These are phyloP conservation scores for Hygrophoropsis aurantiaca DNA, from an alignment of 768 basidiomycete species.

Conservation along the genomic window DNA sequence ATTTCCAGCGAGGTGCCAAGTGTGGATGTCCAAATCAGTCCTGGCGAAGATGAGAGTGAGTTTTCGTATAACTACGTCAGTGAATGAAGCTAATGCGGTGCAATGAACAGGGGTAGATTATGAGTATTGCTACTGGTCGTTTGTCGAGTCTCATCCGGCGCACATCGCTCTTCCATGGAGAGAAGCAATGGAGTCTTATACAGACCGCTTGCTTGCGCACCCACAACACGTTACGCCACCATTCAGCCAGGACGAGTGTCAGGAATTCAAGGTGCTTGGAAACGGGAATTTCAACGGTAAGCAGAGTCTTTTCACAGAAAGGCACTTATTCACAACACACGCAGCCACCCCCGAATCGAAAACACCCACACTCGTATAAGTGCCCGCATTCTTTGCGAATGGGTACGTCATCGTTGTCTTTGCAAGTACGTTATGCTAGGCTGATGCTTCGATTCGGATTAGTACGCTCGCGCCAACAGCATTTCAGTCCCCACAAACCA, in stretches of 20 bases:
- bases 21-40: constrained; percentile 20
- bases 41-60: constrained; percentile 44
- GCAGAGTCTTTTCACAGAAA: not conserved
- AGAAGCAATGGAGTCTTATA: constrained; percentile 82
- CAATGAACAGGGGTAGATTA: constrained; percentile 60
- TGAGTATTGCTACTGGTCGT: constrained; percentile 82
- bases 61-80: not conserved
- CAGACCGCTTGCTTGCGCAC: constrained; percentile 71
- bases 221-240: constrained; percentile 58
- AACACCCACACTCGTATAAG: constrained; percentile 61
- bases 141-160: constrained; percentile 76
- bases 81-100: not conserved
- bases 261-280: constrained; percentile 62
- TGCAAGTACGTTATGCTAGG: not conserved
- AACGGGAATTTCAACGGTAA: constrained; percentile 15
- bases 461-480: constrained; percentile 68
- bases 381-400: constrained; percentile 68
- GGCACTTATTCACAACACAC: too few relatives aligned
- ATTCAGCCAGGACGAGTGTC: constrained; percentile 75
- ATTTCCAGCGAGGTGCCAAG: constrained; percentile 48
- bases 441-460: not conserved
- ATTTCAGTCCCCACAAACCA: constrained; percentile 69
- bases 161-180: constrained; percentile 60
- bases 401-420: constrained; percentile 41
- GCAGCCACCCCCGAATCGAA: constrained; percentile 20